phyloP scores from a whole-genome alignment of 768 basidiomycete species.

The Hericium erinaceus region DNA sequence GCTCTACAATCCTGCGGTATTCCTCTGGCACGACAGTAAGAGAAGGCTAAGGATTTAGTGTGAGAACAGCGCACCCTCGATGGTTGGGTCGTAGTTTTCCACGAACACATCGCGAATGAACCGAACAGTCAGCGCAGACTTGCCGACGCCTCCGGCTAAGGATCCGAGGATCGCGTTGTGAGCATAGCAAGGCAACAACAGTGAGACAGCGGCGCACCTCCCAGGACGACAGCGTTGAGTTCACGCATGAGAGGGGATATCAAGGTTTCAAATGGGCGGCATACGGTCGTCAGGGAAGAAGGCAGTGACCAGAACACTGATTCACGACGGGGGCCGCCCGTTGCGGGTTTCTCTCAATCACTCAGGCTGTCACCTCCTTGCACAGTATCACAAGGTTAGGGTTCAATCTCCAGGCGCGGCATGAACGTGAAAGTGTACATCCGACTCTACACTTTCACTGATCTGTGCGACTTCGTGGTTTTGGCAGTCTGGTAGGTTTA shows the following conservation, averaged over 20 bases:
- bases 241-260: constrained; percentile 40
- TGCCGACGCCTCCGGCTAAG: constrained; percentile 80
- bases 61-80: constrained; percentile 48
- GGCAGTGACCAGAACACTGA: not conserved
- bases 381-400: too few relatives aligned
- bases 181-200: too few relatives aligned
- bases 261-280: constrained; percentile 6
- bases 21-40: constrained; percentile 39
- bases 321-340: too few relatives aligned
- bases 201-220: constrained; percentile 38
- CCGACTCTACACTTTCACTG: too few relatives aligned
- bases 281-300: constrained; percentile 9
- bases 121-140: constrained; percentile 77
- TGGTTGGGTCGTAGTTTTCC: constrained; percentile 75
- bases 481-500: too few relatives aligned
- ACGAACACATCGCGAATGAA: constrained; percentile 67
- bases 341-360: too few relatives aligned
- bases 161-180: too few relatives aligned
- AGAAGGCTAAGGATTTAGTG: not conserved
- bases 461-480: too few relatives aligned
- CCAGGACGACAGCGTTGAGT: constrained; percentile 73
- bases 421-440: too few relatives aligned
- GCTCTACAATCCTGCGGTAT: constrained; percentile 54
- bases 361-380: too few relatives aligned
- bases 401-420: too few relatives aligned